Conservation (phyloP, 2,329 filamentous ascomycete genomes). For the Epichloe scottii region DNA sequence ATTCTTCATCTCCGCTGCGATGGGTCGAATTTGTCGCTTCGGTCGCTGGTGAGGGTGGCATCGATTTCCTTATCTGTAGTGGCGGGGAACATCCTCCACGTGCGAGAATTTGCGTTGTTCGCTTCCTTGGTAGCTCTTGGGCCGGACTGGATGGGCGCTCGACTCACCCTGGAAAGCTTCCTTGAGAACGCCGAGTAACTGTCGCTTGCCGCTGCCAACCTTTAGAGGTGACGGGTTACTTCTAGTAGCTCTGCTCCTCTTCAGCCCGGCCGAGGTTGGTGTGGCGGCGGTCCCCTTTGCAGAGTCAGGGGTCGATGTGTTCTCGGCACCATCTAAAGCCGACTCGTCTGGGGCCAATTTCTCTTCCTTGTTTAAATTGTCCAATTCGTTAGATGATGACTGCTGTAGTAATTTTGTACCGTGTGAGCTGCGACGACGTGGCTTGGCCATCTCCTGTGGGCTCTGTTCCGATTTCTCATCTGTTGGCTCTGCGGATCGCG, state of each 20-base stretch:
- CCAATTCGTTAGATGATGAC: background rate
- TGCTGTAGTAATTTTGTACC: background rate
- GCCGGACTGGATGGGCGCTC: constrained; percentile 29
- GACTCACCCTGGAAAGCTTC: constrained; percentile 54
- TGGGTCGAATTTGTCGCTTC: background rate
- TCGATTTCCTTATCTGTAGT: constrained; percentile 1
- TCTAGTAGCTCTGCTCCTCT: constrained; percentile 44
- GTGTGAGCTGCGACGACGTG: constrained; percentile 3
- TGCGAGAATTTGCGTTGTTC: constrained; percentile 25
- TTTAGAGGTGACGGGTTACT: constrained; percentile 36
- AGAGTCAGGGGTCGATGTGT: constrained; percentile 11
- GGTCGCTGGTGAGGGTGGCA: background rate
- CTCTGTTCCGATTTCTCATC: constrained; percentile 1
- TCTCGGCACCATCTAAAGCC: constrained; percentile 3
- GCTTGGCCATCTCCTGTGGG: background rate
- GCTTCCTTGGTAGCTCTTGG: constrained; percentile 35
- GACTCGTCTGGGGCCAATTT: constrained; percentile 3
- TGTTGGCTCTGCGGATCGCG: background rate
- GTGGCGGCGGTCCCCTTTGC: constrained; percentile 18
- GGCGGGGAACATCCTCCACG: constrained; percentile 13
- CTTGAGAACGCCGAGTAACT: constrained; percentile 44
- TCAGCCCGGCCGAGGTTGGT: constrained; percentile 30
- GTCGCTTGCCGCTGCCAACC: constrained; percentile 28
- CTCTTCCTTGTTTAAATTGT: constrained; percentile 5
- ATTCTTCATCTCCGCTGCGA: background rate